phyloP scores from a whole-genome alignment of 768 basidiomycete species.

The Tricholoma matsutake region DNA sequence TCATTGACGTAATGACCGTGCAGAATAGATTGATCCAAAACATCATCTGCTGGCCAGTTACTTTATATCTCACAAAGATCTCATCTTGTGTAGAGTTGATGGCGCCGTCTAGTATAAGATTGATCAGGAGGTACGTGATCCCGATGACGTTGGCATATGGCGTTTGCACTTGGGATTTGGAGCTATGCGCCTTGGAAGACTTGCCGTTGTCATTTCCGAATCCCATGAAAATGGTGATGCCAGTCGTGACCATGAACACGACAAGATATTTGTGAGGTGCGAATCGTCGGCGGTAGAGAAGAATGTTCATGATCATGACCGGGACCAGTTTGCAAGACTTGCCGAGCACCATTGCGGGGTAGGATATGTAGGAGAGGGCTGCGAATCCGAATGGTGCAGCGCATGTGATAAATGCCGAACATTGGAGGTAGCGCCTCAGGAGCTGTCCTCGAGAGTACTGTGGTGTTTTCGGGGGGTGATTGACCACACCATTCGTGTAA shows the following conservation, averaged over 20 bases:
- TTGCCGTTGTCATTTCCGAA: constrained; percentile 62
- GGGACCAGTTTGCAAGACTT: constrained; percentile 99
- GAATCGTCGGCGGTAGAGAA: constrained; percentile 91
- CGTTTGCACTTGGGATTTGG: constrained; percentile 30
- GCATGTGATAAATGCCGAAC: constrained; percentile 81
- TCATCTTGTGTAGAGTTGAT: constrained; percentile 97
- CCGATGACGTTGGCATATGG: constrained; percentile 67
- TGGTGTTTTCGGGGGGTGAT: constrained; percentile 27
- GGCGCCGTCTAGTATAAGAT: constrained; percentile 88
- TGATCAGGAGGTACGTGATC: constrained; percentile 72
- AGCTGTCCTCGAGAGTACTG: constrained; percentile 43
- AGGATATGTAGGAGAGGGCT: constrained; percentile 91
- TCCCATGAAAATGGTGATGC: constrained; percentile 94
- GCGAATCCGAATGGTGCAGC: constrained; percentile 97
- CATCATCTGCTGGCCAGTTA: constrained; percentile 97
- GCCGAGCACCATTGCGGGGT: constrained; percentile 98
- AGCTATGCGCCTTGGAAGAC: constrained; percentile 33
- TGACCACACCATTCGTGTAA: constrained; percentile 31
- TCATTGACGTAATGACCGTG: constrained; percentile 64
- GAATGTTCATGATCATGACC: constrained; percentile 95
- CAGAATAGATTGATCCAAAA: constrained; percentile 93
- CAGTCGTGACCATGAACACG: constrained; percentile 85
- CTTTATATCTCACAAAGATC: constrained; percentile 76
- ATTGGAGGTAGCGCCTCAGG: constrained; percentile 76
- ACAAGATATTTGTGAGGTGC: constrained; percentile 95